Percentiles rank a stretch among this genome's conserved stretches.
Conservation (phyloP, 164 flowering plant species). For the Macadamia tetraphylla region DNA sequence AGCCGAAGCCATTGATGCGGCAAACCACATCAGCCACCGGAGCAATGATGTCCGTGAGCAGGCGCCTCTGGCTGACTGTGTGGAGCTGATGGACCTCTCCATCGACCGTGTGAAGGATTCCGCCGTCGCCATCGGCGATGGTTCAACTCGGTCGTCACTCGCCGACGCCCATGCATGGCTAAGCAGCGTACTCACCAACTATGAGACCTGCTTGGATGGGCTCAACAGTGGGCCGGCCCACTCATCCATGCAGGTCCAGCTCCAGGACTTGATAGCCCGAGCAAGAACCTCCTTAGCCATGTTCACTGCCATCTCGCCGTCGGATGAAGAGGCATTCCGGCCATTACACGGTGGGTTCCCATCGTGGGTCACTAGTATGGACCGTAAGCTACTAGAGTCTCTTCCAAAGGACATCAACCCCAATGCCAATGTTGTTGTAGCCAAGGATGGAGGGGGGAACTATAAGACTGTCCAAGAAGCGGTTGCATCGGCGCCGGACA, state of each 20-base stretch:
- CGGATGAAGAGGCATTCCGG: neutral
- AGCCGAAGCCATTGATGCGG: constrained; percentile 4
- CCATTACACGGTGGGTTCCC: constrained; percentile 10
- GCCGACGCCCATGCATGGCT: constrained; percentile 44
- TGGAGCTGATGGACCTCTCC: constrained; percentile 35
- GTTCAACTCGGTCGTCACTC: constrained; percentile 5
- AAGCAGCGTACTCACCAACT: constrained; percentile 44
- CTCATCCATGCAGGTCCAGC: constrained; percentile 9
- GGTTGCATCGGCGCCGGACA: neutral
- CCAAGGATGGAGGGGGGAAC: constrained; percentile 28
- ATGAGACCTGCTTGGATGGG: constrained; percentile 43
- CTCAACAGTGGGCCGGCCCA: constrained; percentile 14
- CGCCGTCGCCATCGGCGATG: constrained; percentile 8
- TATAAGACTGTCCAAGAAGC: constrained; percentile 23
- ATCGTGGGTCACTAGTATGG: constrained; percentile 19
- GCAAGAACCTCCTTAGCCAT: constrained; percentile 34
- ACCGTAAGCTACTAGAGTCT: constrained; percentile 19
- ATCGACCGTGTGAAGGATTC: constrained; percentile 26
- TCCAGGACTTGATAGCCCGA: constrained; percentile 25
- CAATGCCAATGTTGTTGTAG: constrained; percentile 25
- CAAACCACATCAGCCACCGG: constrained; percentile 10
- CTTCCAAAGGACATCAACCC: neutral
- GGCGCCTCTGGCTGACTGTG: constrained; percentile 38
- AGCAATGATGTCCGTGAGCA: constrained; percentile 22
- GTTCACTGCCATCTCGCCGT: constrained; percentile 14